Conservation (phyloP, 2,329 filamentous ascomycete genomes). For the Pseudopyrenochaeta lycopersici region DNA sequence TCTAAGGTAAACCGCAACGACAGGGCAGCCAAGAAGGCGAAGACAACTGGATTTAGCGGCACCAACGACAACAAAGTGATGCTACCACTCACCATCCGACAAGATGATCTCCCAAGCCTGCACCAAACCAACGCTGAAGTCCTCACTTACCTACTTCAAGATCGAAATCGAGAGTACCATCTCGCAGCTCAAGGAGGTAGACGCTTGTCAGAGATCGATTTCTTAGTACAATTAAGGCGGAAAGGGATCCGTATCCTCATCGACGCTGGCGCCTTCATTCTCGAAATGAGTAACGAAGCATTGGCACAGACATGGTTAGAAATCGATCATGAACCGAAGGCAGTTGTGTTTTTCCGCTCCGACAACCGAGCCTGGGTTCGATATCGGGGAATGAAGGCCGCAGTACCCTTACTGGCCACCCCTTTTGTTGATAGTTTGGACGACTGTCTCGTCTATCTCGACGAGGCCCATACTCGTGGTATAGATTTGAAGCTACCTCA, state of each 20-base stretch:
- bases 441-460: constrained; percentile 70
- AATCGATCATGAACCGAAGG: not conserved
- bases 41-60: not conserved
- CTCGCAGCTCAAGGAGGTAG: not conserved
- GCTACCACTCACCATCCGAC: not conserved
- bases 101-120: not conserved
- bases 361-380: not conserved
- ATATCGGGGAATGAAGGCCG: not conserved
- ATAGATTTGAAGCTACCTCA: constrained; percentile 64
- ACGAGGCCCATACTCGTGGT: constrained; percentile 73
- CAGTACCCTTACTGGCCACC: constrained; percentile 30
- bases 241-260: not conserved
- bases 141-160: not conserved
- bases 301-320: not conserved
- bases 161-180: not conserved
- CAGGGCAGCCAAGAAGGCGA: not conserved
- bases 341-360: not conserved
- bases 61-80: not conserved
- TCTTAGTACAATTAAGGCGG: not conserved
- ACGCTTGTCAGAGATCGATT: not conserved
- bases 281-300: not conserved
- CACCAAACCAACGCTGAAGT: not conserved
- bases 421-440: constrained; percentile 64
- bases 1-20: not conserved
- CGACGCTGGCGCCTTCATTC: not conserved